Evolutionary conservation across 176 grass and related monocot species (phyloP).

Genomic region (Luzula sylvatica): DNA sequence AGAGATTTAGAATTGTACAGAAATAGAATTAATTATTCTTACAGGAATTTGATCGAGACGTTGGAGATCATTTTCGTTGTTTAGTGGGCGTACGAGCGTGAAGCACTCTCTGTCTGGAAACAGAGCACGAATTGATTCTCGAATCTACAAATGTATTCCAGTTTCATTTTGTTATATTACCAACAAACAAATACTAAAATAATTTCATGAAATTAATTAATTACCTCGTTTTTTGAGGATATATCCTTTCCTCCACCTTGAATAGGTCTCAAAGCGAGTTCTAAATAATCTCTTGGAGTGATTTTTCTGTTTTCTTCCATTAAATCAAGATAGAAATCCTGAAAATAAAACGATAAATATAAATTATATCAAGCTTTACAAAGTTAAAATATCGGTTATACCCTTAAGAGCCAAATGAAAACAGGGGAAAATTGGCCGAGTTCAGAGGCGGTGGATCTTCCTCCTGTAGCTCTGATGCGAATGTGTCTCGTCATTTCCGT

Average conservation of each 20-base stretch:
- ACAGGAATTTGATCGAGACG: constrained; percentile 65
- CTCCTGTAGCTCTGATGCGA: constrained; percentile 54
- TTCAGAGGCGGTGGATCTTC: constrained; percentile 44
- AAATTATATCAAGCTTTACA: constrained; percentile 4
- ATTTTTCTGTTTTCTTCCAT: constrained; percentile 50
- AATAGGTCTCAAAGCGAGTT: constrained; percentile 59
- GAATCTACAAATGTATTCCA: constrained; percentile 47
- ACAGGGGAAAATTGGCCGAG: constrained; percentile 71
- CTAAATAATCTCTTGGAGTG: constrained; percentile 63
- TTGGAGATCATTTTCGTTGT: constrained; percentile 77
- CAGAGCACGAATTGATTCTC: constrained; percentile 56
- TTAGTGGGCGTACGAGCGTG: constrained; percentile 58
- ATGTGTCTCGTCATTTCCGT: constrained; percentile 91
- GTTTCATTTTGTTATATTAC: too few species aligned
- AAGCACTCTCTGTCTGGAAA: constrained; percentile 85
- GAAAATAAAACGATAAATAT: background rate
- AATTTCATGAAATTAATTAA: constrained; percentile 3
- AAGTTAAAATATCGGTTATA: constrained; percentile 17
- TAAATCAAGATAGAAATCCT: constrained; percentile 84
- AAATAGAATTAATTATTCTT: constrained; percentile 18
- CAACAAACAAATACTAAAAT: background rate
- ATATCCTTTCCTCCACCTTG: constrained; percentile 51
- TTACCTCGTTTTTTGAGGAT: constrained; percentile 73
- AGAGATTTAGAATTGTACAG: background rate
- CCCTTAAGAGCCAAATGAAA: constrained; percentile 73